Evolutionary conservation across 2,329 filamentous ascomycete species (phyloP), one percentile per base, ranked within the genome.

Genomic region (Ampelomyces quisqualis): DNA sequence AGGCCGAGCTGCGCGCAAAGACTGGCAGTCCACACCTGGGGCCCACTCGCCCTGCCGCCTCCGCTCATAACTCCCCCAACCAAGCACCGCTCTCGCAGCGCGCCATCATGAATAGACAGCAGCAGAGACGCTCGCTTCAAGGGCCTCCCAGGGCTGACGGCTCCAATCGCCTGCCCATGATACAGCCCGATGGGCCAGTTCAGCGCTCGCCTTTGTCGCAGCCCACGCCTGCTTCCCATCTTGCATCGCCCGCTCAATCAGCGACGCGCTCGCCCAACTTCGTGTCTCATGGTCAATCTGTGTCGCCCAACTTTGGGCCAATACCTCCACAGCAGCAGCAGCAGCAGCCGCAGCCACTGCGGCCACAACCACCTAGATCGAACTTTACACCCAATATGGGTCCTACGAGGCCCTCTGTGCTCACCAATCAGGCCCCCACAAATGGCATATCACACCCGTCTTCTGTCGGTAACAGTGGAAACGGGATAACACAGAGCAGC

Each of bases 1-100:
- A 97, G 73, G 88, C 90, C 50, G 93, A 97, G 73, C 79, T 98
- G 58, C 87, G 88, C 51, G 85, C 90, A 65, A 97, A 96, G 76
- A 90, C 88, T 33, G 88, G 86, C 58, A 94, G 87, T 71, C 89
- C 90, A 37, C 86, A 84, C 60, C 77, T 93, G 49, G 85, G 77
- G 45, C 84, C 79, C 57, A 88, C 80, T 42, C 72, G 72, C 49
- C 62, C 68, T 54, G 58, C 65, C 40, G 77, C 73, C 76, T 55
- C 86, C 80, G 70, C 85, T 76, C 62, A 55, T 24, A 46, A 58
- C 19, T 67, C 77, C 82, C 71, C 54, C 20, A 66, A 63, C 38
- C 66, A 68, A 47, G 80, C 85, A 20, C 85, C 86, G 38, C 84
- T 87, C 20, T 84, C 91, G 53, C 88, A 90, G 60, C 82, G 87